These are phyloP conservation scores for Benincasa hispida DNA, from an alignment of 306 rosid species.

Conservation along the genomic window DNA sequence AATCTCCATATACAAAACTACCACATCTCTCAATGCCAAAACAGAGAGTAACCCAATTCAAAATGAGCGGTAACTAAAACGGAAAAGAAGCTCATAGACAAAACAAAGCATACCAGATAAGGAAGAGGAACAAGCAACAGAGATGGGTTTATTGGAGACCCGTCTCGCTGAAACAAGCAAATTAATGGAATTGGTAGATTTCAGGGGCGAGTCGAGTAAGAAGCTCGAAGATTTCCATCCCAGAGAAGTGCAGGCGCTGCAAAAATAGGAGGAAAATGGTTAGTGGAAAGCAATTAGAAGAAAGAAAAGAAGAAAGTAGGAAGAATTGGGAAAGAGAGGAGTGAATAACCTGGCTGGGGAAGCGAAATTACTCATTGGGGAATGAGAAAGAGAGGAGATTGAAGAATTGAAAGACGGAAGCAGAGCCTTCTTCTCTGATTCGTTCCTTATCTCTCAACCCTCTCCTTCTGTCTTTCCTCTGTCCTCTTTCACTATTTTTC, in stretches of 20 bases:
- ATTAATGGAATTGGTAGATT: conserved; percentile 9
- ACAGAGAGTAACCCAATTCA: not conserved
- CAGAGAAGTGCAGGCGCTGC: conserved; percentile 33
- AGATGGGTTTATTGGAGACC: conserved; percentile 14
- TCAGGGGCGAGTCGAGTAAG: conserved; percentile 21
- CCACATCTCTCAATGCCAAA: not conserved
- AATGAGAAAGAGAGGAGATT: conserved; percentile 4
- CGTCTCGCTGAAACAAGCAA: conserved; percentile 19
- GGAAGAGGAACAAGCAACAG: conserved; percentile 39
- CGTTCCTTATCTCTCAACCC: not conserved
- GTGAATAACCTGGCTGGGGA: conserved; percentile 38
- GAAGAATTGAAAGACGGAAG: not conserved
- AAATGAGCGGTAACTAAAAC: not conserved
- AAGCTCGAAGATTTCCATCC: conserved; percentile 57
- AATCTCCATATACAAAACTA: not conserved
- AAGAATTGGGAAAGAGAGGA: conserved; percentile 11
- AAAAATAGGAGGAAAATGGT: not conserved
- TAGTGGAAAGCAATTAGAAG: not conserved
- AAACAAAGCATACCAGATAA: conserved; percentile 34
- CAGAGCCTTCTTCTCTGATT: not conserved
- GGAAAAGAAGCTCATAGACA: not conserved
- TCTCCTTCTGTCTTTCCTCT: not conserved
- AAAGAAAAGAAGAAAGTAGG: not conserved
- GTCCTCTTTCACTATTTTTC: not conserved
- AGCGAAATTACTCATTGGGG: conserved; percentile 36